Conservation (phyloP, 768 basidiomycete genomes). For the Lanmaoa pseudosensibilis region DNA sequence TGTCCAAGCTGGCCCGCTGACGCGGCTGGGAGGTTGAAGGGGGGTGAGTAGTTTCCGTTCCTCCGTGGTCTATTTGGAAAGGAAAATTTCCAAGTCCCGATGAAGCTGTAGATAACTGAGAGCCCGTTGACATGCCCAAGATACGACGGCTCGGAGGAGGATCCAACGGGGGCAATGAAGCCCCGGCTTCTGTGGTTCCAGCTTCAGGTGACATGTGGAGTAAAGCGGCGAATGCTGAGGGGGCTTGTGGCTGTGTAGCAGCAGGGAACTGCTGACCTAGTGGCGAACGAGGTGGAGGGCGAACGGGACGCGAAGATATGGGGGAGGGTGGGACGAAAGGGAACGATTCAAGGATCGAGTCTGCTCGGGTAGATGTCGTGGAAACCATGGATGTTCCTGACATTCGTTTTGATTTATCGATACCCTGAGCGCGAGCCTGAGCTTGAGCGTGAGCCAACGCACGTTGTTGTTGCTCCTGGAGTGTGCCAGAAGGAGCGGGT, state of each 20-base stretch:
- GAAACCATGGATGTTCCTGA: constrained; percentile 69
- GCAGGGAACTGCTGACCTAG: constrained; percentile 57
- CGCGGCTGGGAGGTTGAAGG: constrained; percentile 43
- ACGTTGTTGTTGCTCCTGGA: constrained; percentile 69
- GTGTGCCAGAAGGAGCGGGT: constrained; percentile 31
- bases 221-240: not conserved
- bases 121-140: constrained; percentile 73
- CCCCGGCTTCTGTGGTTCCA: constrained; percentile 26
- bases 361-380: constrained; percentile 69
- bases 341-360: constrained; percentile 85
- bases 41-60: constrained; percentile 32
- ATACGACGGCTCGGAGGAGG: constrained; percentile 60
- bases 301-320: constrained; percentile 75
- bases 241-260: constrained; percentile 13
- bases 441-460: constrained; percentile 63
- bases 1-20: constrained; percentile 82
- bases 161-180: constrained; percentile 37
- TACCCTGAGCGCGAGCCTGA: constrained; percentile 53
- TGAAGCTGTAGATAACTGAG: constrained; percentile 74
- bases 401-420: constrained; percentile 47
- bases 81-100: constrained; percentile 84
- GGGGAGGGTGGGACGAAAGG: constrained; percentile 89
- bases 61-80: constrained; percentile 78
- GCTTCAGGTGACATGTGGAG: not conserved
- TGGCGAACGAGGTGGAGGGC: constrained; percentile 76